phyloP scores from a whole-genome alignment of 305 asterid species.

The Rubia tinctorum region DNA sequence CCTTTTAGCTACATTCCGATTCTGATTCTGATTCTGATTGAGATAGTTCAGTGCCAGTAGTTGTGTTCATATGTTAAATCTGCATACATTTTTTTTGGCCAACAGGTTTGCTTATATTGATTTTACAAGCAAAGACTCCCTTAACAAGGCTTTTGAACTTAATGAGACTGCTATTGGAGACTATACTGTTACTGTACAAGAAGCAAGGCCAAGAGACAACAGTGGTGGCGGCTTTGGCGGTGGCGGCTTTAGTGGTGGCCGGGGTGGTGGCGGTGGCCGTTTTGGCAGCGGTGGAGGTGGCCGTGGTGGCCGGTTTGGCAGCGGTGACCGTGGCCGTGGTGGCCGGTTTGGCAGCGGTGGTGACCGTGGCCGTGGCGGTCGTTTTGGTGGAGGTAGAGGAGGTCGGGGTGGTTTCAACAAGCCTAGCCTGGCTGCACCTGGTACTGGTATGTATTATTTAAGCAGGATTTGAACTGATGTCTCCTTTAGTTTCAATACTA shows the following conservation, averaged over 20 bases:
- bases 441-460: not conserved
- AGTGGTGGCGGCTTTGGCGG: constrained; percentile 21
- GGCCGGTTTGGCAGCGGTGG: constrained; percentile 33
- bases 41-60: no score
- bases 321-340: constrained; percentile 24
- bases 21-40: no score
- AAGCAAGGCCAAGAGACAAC: constrained; percentile 60
- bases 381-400: not conserved
- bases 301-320: not conserved
- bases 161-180: constrained; percentile 51
- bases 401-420: constrained; percentile 36
- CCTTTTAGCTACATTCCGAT: no score
- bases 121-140: constrained; percentile 40
- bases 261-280: constrained; percentile 25
- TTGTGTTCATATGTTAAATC: no score
- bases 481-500: not conserved
- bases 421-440: constrained; percentile 38
- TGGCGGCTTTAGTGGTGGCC: constrained; percentile 23
- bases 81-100: not conserved
- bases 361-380: constrained; percentile 5
- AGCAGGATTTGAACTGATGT: not conserved
- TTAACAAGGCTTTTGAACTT: constrained; percentile 52
- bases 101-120: constrained; percentile 68
- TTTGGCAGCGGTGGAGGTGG: constrained; percentile 40
- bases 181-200: constrained; percentile 42